Evolutionary conservation across 2,329 filamentous ascomycete species (phyloP), one percentile per base, ranked within the genome.

Genomic region (Pestalotiopsis fici): DNA sequence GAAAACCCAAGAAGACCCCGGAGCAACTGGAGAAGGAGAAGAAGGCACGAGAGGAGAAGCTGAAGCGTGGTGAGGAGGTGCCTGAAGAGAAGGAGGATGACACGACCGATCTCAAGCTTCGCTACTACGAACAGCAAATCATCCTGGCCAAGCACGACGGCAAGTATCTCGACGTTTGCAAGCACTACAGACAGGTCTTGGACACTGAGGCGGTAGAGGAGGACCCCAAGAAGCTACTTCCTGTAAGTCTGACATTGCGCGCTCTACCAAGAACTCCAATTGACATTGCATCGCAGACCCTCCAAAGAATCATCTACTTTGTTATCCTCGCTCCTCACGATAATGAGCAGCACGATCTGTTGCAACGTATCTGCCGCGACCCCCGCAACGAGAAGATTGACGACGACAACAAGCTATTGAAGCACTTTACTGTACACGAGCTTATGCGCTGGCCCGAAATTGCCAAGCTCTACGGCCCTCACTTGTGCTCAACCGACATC

Each of bases 371-470:
- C 74, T 89, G 94, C 79, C 89, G 91, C 79, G 96, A 99, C 80
- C 83, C 91, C 7, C 93, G 96, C 71, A 95, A 95, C 78, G 83
- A 89, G 12, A 88, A 92, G 78, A 89, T 98, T 2, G 83, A 93
- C 3, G 86, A 90, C 66, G 95, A 98, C 71, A 91, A 93, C 35
- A 90, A 95, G 75, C 88, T 99, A 9, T 87, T 99, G 67, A 97
- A 97, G 82, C 89, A 96, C 68, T 99, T 99, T 82, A 99, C 96
- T 35, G 90, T 97, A 4, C 93, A 93, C 72, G 96, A 99, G 83
- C 87, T 99, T 70, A 99, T 99, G 96, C 92, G 95, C 78, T 99
- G 96, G 96, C 95, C 96, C 12, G 91, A 96, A 78, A 93, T 99
- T 47, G 88, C 95, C 39, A 90, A 95, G 81, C 89, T 92, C 69